Evolutionary conservation across 1,284 basidiomycete genomes (phyloP).

Genomic region (Pseudozyma pruni): DNA sequence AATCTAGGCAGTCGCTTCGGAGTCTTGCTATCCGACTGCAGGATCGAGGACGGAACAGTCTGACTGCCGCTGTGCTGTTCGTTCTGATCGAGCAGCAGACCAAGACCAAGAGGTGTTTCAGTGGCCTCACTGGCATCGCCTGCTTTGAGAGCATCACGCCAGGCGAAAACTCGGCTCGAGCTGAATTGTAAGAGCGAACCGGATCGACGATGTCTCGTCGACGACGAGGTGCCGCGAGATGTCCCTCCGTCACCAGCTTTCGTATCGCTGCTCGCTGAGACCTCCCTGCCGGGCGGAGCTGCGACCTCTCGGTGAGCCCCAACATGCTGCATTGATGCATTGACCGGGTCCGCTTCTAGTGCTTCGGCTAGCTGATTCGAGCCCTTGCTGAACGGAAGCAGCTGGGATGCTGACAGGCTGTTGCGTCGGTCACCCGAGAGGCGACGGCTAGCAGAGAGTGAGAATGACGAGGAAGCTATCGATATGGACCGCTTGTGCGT

Average conservation of each 20-base stretch:
- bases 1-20: slow-evolving; percentile 10
- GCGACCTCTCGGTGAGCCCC: too few species aligned
- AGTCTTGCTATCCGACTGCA: background rate
- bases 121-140: background rate
- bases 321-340: background rate
- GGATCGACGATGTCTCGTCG: slow-evolving; percentile 24
- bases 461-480: slow-evolving; percentile 25
- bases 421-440: slow-evolving; percentile 4
- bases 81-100: slow-evolving; percentile 9
- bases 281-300: too few species aligned
- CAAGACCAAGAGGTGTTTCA: slow-evolving; percentile 11
- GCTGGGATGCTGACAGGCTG: slow-evolving; percentile 11
- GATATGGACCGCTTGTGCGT: slow-evolving; percentile 22
- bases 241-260: background rate
- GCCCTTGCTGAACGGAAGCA: slow-evolving; percentile 1
- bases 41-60: background rate
- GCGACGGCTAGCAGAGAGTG: slow-evolving; percentile 2
- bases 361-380: background rate
- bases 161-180: slow-evolving; percentile 23
- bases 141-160: slow-evolving; percentile 11
- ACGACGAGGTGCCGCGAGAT: background rate
- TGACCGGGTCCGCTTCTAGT: background rate
- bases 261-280: background rate
- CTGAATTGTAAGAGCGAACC: slow-evolving; percentile 23
- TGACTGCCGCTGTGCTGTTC: background rate